Conservation (phyloP, 73 alveolate genomes). For the Paramecium primaurelia region DNA sequence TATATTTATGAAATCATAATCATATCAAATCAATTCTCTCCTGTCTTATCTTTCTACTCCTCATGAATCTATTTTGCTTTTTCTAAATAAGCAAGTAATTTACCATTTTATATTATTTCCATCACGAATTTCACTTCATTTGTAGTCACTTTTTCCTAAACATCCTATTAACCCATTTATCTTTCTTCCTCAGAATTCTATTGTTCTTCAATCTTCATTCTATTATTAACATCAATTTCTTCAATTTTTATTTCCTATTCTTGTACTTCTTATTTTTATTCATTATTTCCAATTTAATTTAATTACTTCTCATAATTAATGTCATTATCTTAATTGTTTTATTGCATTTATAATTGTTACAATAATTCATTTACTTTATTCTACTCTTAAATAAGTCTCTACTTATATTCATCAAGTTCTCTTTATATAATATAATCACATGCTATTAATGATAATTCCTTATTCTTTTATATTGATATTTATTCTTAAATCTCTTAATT, state of each 20-base stretch:
- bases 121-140: neutral
- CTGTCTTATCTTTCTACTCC: neutral
- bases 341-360: neutral
- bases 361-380: neutral
- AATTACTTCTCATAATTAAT: neutral
- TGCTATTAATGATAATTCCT: neutral
- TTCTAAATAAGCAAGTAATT: constrained; percentile 5
- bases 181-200: neutral
- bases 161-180: neutral
- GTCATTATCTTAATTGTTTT: neutral
- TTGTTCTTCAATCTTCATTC: neutral
- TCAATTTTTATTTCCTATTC: neutral
- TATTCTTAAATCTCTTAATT: neutral
- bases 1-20: neutral
- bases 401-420: neutral
- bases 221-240: neutral
- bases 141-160: neutral
- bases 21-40: neutral
- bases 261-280: neutral
- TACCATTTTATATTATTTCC: neutral
- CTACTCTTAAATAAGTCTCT: neutral
- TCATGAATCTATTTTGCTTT: neutral
- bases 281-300: neutral
- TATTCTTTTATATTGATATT: neutral
- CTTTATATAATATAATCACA: neutral